phyloP scores from a whole-genome alignment of 768 basidiomycete genomes.

The Pilatotrama ljubarskyi region DNA sequence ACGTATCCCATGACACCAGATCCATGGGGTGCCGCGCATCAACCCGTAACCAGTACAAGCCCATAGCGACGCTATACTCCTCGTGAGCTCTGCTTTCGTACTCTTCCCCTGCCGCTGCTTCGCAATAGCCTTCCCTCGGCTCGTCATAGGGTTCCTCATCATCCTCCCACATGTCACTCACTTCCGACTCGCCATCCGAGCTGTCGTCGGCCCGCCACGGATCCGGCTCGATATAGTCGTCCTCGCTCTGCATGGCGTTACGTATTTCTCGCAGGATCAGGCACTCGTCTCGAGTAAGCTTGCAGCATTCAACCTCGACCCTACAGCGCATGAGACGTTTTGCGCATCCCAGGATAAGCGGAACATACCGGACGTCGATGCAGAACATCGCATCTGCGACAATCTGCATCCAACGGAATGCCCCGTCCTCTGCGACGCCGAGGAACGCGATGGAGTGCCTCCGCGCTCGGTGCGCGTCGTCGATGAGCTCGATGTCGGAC shows the following conservation, averaged over 20 bases:
- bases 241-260: background rate
- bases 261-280: slow-evolving; percentile 5
- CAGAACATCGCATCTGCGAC: background rate
- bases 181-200: background rate
- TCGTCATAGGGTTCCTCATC: background rate
- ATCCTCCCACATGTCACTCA: background rate
- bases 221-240: background rate
- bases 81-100: background rate
- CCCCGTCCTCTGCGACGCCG: background rate
- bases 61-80: background rate
- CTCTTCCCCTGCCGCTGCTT: background rate
- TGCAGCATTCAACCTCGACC: slow-evolving; percentile 9
- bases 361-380: slow-evolving; percentile 13
- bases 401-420: slow-evolving; percentile 9
- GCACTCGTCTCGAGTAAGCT: slow-evolving; percentile 11
- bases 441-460: background rate
- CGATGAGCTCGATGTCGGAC: background rate
- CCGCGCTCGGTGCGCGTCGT: slow-evolving; percentile 7
- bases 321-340: background rate
- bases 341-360: background rate
- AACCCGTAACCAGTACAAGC: background rate
- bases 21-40: too few species aligned
- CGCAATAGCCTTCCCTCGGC: background rate
- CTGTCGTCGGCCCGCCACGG: background rate
- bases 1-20: too few species aligned